phyloP scores from a whole-genome alignment of 495 filamentous ascomycete genomes.

The Xylaria curta region DNA sequence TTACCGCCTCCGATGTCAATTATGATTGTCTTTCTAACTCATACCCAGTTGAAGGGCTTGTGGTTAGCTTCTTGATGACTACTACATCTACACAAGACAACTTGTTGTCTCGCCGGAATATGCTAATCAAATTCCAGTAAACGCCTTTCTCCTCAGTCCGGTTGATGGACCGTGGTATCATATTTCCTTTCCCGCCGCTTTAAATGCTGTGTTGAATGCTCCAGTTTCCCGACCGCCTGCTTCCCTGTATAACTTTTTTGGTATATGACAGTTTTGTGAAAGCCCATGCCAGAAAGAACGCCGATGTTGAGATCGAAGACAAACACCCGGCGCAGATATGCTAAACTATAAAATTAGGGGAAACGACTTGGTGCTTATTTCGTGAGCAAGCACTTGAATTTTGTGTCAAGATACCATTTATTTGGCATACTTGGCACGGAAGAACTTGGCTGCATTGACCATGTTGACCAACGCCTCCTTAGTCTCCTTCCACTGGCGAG shows the following conservation, averaged over 20 bases:
- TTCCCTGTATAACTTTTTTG: conserved; percentile 42
- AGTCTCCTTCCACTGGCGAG: conserved; percentile 94
- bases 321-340: conserved; percentile 29
- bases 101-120: conserved; percentile 31
- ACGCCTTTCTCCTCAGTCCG: conserved; percentile 46
- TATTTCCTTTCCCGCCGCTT: conserved; percentile 40
- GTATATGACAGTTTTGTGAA: conserved; percentile 40
- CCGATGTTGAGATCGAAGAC: conserved; percentile 57
- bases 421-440: conserved; percentile 83
- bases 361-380: neutral
- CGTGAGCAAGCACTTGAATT: neutral
- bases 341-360: conserved; percentile 14
- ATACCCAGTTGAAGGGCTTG: conserved; percentile 29
- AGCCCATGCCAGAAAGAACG: conserved; percentile 50
- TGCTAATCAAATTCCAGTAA: conserved; percentile 39
- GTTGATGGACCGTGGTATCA: conserved; percentile 52
- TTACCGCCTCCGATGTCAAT: neutral
- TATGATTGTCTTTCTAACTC: conserved; percentile 16
- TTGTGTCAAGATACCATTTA: conserved; percentile 34
- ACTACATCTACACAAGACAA: conserved; percentile 29
- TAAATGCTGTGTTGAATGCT: conserved; percentile 46
- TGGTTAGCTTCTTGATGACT: conserved; percentile 3
- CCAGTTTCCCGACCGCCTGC: conserved; percentile 44
- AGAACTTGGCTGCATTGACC: conserved; percentile 96
- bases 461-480: conserved; percentile 90